Percentiles rank a stretch among this genome's conserved stretches.
These are phyloP conservation scores for Fusarium paranaense DNA, from an alignment of 2,329 filamentous ascomycete species.

Conservation along the genomic window DNA sequence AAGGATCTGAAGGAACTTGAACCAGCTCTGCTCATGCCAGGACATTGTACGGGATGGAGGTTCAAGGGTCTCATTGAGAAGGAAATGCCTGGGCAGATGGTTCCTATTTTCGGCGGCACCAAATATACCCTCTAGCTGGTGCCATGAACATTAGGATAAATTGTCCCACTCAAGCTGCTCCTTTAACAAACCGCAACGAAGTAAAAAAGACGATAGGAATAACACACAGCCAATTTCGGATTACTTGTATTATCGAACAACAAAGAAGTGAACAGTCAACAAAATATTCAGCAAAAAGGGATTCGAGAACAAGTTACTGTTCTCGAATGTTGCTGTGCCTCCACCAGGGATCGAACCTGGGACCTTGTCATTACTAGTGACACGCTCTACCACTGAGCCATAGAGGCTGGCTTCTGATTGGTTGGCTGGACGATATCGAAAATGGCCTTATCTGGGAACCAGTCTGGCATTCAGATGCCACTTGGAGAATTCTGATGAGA, in stretches of 20 bases:
- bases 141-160: background rate
- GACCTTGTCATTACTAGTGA: slow-evolving; percentile 7
- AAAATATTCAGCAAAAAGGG: background rate
- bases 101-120: slow-evolving; percentile 63
- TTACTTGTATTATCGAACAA: background rate
- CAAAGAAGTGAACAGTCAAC: background rate
- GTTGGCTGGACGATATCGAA: fast-evolving
- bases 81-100: slow-evolving; percentile 60
- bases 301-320: background rate
- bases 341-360: slow-evolving; percentile 5
- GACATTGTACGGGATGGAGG: slow-evolving; percentile 68
- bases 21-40: slow-evolving; percentile 62
- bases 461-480: background rate
- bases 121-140: slow-evolving; percentile 41
- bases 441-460: background rate
- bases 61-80: slow-evolving; percentile 56
- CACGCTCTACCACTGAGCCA: slow-evolving; percentile 5
- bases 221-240: background rate
- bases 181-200: background rate
- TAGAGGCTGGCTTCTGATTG: background rate
- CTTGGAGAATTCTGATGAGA: too few species aligned
- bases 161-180: background rate
- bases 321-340: background rate
- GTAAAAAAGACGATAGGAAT: background rate
- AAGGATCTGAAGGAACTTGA: slow-evolving; percentile 59